Evolutionary conservation across 768 basidiomycete genomes (phyloP).

Genomic region (Jaapia argillacea): DNA sequence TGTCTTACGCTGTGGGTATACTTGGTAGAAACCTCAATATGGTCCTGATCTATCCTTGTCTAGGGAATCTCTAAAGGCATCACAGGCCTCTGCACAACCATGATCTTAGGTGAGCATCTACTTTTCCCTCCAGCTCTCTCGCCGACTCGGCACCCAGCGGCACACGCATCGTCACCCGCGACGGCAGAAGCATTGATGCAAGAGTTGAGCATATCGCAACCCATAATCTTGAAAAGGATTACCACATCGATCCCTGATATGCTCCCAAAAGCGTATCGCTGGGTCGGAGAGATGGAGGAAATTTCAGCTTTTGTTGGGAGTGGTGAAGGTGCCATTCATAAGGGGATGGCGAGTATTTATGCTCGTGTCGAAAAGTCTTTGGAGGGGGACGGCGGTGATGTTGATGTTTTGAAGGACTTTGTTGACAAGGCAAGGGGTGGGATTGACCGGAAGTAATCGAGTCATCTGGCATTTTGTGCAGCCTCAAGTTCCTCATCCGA

Average conservation of each 20-base stretch:
- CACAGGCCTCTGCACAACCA: conserved; percentile 41
- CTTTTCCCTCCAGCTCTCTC: not conserved
- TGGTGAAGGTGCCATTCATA: not conserved
- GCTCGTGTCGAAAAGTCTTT: not conserved
- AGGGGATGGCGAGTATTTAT: not conserved
- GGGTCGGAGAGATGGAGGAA: conserved; percentile 56
- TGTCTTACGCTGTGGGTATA: conserved; percentile 47
- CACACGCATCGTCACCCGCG: conserved; percentile 46
- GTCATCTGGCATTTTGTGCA: too few species aligned
- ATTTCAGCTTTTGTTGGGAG: conserved; percentile 40
- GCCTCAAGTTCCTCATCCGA: too few species aligned
- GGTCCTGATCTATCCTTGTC: conserved; percentile 2
- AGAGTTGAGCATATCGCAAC: conserved; percentile 38
- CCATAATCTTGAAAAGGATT: conserved; percentile 30
- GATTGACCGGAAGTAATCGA: not conserved
- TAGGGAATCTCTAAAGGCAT: conserved; percentile 50
- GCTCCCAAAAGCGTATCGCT: conserved; percentile 56
- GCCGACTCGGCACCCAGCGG: conserved; percentile 26
- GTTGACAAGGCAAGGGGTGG: not conserved
- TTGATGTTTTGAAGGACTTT: not conserved
- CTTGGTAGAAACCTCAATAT: too few species aligned
- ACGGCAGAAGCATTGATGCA: conserved; percentile 46
- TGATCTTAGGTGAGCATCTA: conserved; percentile 35
- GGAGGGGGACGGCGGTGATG: not conserved
- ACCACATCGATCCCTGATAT: conserved; percentile 31